These are phyloP conservation scores for Secale cereale DNA, from an alignment of 176 grass and related monocot genomes.

Conservation along the genomic window DNA sequence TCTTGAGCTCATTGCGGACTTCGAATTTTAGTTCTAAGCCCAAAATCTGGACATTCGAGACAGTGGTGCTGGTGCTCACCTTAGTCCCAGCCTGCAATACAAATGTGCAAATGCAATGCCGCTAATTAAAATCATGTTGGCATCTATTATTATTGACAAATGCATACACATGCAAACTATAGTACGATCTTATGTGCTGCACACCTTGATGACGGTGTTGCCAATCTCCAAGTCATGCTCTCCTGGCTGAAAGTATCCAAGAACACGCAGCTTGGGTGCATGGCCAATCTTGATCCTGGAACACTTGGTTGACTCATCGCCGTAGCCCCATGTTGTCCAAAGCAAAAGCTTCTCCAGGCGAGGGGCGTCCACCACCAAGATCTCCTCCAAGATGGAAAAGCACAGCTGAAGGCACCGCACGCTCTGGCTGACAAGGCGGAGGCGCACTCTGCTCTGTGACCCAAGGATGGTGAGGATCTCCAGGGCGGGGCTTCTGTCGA, in stretches of 20 bases:
- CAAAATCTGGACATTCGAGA: background rate
- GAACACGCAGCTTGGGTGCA: background rate
- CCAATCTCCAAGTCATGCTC: background rate
- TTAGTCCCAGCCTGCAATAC: background rate
- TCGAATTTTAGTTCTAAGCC: background rate
- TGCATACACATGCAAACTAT: background rate
- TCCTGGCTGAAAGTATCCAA: background rate
- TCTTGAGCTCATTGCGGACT: background rate
- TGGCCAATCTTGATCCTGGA: background rate
- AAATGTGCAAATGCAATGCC: background rate
- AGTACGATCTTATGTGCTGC: background rate
- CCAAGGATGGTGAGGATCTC: background rate
- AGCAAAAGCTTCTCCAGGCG: background rate
- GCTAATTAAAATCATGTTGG: background rate
- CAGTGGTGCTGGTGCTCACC: background rate
- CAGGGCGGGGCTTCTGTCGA: background rate
- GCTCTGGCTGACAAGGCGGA: background rate
- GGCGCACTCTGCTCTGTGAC: background rate
- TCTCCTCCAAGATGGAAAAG: background rate
- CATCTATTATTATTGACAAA: background rate
- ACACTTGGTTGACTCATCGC: background rate
- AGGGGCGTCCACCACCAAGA: background rate
- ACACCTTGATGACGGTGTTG: background rate
- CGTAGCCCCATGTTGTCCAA: background rate
- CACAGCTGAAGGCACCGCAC: background rate